Evolutionary conservation across 1,284 basidiomycete species (phyloP), one percentile per base, ranked within the genome.

Genomic region (Butyriboletus appendiculatus): DNA sequence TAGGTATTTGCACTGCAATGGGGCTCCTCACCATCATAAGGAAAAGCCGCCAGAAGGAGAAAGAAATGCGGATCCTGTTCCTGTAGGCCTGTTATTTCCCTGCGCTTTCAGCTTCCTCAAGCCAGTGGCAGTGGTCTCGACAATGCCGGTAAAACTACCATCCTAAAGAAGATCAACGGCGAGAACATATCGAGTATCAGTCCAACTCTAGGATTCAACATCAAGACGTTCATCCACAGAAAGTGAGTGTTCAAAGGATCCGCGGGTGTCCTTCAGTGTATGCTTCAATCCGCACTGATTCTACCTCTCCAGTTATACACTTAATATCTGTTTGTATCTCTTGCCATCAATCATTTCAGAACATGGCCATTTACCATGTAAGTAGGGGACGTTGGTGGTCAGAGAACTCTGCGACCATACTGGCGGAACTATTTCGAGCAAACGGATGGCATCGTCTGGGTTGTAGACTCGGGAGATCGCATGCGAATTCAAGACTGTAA

Each of bases 401-500:
- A 99, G 72, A 85, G 89, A 50, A 96, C 94, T 0, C 83, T 99
- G 41, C 82, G 97, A 22, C 96, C 97, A 2, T 99, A 99, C 72
- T 99, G 97, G 97, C 80, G 94, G 33, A 99, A 99, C 73, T 99
- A 99, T 75, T 99, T 99, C 66, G 97, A 99, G 73, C 91, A 95
- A 72, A 99, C 97, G 6, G 97, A 99, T 74, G 96, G 92, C 4
- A 81, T 99, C 45, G 94, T 99, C 33, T 99, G 97, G 97, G 97
- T 99, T 16, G 96, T 99, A 34, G 97, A 99, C 75, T 96, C 93
- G 1, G 85, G 90, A 40, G 97, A 99, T 74, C 81, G 89, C 33
- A 81, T 93, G 72, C 82, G 97, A 53, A 91, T 98, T 79, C 73
- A 78, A 40, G 96, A 99, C 70, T 98, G 96, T 72, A 88, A 83